phyloP scores from a whole-genome alignment of 805 yeast species.

The Sporopachydermia lactativora region DNA sequence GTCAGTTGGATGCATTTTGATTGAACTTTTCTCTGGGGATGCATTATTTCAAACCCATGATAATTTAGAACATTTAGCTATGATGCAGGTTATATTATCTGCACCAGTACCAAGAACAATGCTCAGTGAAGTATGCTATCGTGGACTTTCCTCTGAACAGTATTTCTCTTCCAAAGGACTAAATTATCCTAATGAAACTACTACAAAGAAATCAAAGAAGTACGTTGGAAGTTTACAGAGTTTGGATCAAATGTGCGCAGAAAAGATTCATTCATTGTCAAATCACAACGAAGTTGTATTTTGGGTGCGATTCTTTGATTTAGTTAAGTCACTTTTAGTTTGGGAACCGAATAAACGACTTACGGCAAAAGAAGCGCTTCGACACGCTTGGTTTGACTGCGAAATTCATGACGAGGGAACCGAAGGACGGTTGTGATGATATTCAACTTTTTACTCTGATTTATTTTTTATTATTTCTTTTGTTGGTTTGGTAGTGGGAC shows the following conservation, averaged over 20 bases:
- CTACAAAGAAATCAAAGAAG: slow-evolving; percentile 19
- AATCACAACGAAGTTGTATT: slow-evolving; percentile 49
- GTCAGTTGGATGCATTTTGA: slow-evolving; percentile 90
- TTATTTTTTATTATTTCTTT: background rate
- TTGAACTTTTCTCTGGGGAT: slow-evolving; percentile 86
- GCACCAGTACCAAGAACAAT: slow-evolving; percentile 28
- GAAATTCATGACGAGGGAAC: slow-evolving; percentile 46
- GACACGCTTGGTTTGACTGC: slow-evolving; percentile 69
- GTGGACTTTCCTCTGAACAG: slow-evolving; percentile 3
- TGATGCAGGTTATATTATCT: slow-evolving; percentile 77
- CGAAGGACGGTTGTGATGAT: background rate
- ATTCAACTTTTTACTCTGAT: background rate
- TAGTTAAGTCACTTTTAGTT: slow-evolving; percentile 47
- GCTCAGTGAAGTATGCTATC: slow-evolving; percentile 14
- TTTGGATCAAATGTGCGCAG: slow-evolving; percentile 12
- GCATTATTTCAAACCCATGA: slow-evolving; percentile 93
- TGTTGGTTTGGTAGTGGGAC: too few species aligned
- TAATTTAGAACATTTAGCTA: slow-evolving; percentile 83
- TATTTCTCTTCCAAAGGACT: slow-evolving; percentile 10
- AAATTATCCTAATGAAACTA: slow-evolving; percentile 23
- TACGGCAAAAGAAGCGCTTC: slow-evolving; percentile 61
- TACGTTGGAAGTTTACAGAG: slow-evolving; percentile 23
- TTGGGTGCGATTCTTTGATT: slow-evolving; percentile 73
- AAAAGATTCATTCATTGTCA: slow-evolving; percentile 7
- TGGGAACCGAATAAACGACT: slow-evolving; percentile 63